Conservation (phyloP, 257 asterid genomes). For the Fraxinus anomala region DNA sequence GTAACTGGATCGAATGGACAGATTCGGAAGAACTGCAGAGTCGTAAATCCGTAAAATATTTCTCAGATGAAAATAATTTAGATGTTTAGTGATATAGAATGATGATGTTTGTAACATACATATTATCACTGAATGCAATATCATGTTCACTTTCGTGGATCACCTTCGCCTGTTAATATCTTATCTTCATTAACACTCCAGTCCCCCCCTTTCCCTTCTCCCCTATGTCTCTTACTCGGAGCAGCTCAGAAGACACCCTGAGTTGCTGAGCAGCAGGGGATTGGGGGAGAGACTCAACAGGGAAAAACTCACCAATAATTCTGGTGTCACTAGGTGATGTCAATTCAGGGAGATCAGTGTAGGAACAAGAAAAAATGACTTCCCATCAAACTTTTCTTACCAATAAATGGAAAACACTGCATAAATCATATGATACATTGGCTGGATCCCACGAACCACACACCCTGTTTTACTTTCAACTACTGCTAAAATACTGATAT, state of each 20-base stretch:
- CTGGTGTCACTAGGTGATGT: background rate
- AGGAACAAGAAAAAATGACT: background rate
- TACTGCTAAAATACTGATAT: background rate
- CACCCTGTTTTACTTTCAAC: background rate
- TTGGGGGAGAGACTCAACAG: background rate
- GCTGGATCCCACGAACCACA: too few relatives aligned
- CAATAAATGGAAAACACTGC: background rate
- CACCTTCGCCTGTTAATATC: background rate
- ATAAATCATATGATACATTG: too few relatives aligned
- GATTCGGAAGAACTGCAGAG: constrained; percentile 70
- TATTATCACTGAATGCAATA: background rate
- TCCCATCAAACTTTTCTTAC: background rate
- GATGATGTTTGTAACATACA: background rate
- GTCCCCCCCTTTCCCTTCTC: background rate
- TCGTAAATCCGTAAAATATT: constrained; percentile 33
- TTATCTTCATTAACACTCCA: background rate
- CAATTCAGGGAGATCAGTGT: background rate
- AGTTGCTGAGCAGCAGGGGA: background rate
- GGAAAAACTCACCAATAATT: background rate
- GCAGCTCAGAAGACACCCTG: background rate
- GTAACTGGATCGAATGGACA: constrained; percentile 60
- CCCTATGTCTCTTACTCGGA: background rate
- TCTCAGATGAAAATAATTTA: background rate
- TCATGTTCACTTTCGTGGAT: background rate
- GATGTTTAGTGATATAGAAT: background rate